Conservation (phyloP, 1,284 basidiomycete genomes). For the Heterobasidion parviporum region DNA sequence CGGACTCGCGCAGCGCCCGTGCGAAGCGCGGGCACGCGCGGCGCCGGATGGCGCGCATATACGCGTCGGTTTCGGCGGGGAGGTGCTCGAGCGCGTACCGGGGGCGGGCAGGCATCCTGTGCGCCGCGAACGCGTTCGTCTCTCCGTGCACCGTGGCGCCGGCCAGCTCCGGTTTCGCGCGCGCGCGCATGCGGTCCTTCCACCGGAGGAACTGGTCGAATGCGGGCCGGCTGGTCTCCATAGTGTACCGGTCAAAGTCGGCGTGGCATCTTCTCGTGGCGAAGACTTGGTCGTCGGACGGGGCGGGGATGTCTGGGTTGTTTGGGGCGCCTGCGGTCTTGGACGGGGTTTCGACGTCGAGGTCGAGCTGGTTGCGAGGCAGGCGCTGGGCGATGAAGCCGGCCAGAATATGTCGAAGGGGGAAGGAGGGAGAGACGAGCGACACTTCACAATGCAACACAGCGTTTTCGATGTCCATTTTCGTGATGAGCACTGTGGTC, state of each 20-base stretch:
- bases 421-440: background rate
- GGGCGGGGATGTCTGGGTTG: background rate
- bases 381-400: background rate
- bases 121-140: background rate
- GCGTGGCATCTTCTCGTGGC: background rate
- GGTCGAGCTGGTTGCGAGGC: background rate
- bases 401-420: background rate
- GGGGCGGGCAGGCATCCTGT: background rate
- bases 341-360: background rate
- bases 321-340: background rate
- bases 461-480: background rate
- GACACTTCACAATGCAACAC: background rate
- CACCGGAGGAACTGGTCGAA: background rate
- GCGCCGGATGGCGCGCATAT: background rate
- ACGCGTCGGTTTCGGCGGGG: background rate
- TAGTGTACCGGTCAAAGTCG: background rate
- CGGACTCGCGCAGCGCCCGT: background rate
- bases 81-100: background rate
- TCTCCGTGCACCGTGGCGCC: background rate
- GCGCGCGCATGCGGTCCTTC: background rate
- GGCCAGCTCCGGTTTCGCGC: background rate
- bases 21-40: background rate
- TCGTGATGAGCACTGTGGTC: background rate
- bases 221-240: background rate
- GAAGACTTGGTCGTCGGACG: background rate